A percentile compares a stretch with the other conserved stretches of the same genome.
phyloP scores from a whole-genome alignment of 768 basidiomycete genomes.

The Xanthoconium stramineum region DNA sequence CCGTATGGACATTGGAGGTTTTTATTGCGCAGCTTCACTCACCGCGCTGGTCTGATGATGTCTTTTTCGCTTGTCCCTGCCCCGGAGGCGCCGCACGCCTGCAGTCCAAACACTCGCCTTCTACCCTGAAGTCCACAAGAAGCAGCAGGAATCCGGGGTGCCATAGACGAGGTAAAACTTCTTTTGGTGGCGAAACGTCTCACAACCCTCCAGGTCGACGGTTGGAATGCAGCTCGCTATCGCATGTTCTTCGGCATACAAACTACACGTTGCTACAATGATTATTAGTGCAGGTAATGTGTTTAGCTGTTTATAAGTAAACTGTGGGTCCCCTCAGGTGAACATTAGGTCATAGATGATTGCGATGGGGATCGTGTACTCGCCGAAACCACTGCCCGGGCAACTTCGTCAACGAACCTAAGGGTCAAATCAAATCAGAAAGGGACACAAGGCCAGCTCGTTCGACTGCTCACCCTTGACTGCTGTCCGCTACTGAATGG shows the following conservation, averaged over 20 bases:
- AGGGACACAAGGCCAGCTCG: too few species aligned
- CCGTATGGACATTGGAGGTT: too few species aligned
- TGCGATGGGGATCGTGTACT: conserved; percentile 88
- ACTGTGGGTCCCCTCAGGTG: conserved; percentile 52
- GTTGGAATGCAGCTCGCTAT: conserved; percentile 91
- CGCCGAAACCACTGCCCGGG: conserved; percentile 76
- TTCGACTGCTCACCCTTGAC: too few species aligned
- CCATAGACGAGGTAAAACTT: conserved; percentile 32
- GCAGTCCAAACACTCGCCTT: conserved; percentile 10
- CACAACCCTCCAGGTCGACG: conserved; percentile 79
- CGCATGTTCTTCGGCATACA: conserved; percentile 92
- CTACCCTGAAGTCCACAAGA: conserved; percentile 25
- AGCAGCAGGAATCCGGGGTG: conserved; percentile 30
- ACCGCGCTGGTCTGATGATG: too few species aligned
- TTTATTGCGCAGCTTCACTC: too few species aligned
- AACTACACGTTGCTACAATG: conserved; percentile 90
- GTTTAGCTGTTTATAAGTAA: neutral
- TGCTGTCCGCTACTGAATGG: too few species aligned
- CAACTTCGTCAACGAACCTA: conserved; percentile 78
- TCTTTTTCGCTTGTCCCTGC: conserved; percentile 12
- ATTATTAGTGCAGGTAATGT: conserved; percentile 55
- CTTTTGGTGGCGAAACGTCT: too few species aligned
- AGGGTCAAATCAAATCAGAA: too few species aligned
- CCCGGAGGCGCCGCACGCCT: conserved; percentile 27
- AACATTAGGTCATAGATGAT: conserved; percentile 90